Conservation (phyloP, 1,284 basidiomycete genomes). For the Rhodotorula sp. region DNA sequence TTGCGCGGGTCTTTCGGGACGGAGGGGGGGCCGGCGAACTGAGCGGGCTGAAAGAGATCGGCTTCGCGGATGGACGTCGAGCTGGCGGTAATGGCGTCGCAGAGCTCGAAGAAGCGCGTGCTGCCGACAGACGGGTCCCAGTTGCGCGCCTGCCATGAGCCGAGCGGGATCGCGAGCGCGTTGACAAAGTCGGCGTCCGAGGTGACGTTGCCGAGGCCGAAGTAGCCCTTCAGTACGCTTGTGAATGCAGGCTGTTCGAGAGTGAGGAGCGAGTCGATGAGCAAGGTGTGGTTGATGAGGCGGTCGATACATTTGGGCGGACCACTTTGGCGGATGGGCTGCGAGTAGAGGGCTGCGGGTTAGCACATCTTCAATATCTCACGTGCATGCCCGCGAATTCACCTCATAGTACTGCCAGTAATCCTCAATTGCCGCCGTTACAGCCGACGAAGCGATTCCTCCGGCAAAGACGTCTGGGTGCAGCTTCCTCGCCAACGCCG, state of each 20-base stretch:
- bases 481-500: slow-evolving; percentile 84
- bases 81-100: slow-evolving; percentile 17
- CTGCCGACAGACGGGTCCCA: slow-evolving; percentile 42
- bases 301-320: slow-evolving; percentile 35
- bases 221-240: slow-evolving; percentile 32
- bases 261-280: slow-evolving; percentile 40
- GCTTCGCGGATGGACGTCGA: neutral
- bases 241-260: slow-evolving; percentile 32
- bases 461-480: slow-evolving; percentile 87
- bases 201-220: slow-evolving; percentile 40
- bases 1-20: slow-evolving; percentile 25
- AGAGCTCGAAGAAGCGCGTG: slow-evolving; percentile 35
- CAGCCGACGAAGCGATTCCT: slow-evolving; percentile 70
- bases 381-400: neutral
- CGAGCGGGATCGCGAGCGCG: slow-evolving; percentile 39
- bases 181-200: slow-evolving; percentile 41
- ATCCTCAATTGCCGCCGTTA: slow-evolving; percentile 41
- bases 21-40: slow-evolving; percentile 4
- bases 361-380: too few relatives aligned
- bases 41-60: neutral
- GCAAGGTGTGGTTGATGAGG: slow-evolving; percentile 29
- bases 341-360: neutral
- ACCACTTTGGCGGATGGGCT: slow-evolving; percentile 38
- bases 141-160: slow-evolving; percentile 41
- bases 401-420: slow-evolving; percentile 42